Conservation (phyloP, 495 filamentous ascomycete genomes). For the Lepidopterella palustris region DNA sequence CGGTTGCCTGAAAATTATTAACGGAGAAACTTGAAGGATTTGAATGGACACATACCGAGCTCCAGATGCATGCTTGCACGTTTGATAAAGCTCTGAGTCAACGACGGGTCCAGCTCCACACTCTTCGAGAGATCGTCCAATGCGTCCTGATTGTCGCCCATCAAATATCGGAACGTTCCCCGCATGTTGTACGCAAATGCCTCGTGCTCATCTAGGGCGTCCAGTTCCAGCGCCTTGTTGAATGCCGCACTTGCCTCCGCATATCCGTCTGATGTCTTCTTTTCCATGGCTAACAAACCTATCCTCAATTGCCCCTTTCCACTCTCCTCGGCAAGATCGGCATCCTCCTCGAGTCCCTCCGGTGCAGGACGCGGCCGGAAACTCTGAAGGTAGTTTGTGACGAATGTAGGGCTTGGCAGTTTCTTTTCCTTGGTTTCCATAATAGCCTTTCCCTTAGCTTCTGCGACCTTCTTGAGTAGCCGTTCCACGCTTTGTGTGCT, state of each 20-base stretch:
- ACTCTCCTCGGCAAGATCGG: slow-evolving; percentile 65
- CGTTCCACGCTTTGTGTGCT: slow-evolving; percentile 87
- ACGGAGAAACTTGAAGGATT: slow-evolving; percentile 8
- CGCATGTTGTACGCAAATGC: slow-evolving; percentile 92
- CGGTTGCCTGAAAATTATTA: slow-evolving; percentile 59
- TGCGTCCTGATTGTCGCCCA: slow-evolving; percentile 77
- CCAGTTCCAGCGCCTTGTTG: slow-evolving; percentile 76
- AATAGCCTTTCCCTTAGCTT: slow-evolving; percentile 83
- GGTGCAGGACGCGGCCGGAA: slow-evolving; percentile 79
- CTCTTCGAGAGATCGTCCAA: slow-evolving; percentile 82
- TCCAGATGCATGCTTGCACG: slow-evolving; percentile 96
- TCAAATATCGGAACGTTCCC: slow-evolving; percentile 89
- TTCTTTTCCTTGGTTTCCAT: slow-evolving; percentile 70
- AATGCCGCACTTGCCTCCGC: slow-evolving; percentile 79
- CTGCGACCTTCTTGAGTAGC: slow-evolving; percentile 93
- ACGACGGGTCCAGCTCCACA: slow-evolving; percentile 73
- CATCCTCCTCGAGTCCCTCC: slow-evolving; percentile 71
- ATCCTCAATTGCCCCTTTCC: slow-evolving; percentile 79
- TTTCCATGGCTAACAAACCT: slow-evolving; percentile 71
- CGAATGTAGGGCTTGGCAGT: slow-evolving; percentile 89
- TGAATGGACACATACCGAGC: slow-evolving; percentile 56
- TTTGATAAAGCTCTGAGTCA: slow-evolving; percentile 98
- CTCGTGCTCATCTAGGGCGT: slow-evolving; percentile 70
- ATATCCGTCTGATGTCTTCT: slow-evolving; percentile 83
- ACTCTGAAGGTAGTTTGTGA: slow-evolving; percentile 97